phyloP scores from a whole-genome alignment of 805 yeast species.

The Yarrowia hollandica region DNA sequence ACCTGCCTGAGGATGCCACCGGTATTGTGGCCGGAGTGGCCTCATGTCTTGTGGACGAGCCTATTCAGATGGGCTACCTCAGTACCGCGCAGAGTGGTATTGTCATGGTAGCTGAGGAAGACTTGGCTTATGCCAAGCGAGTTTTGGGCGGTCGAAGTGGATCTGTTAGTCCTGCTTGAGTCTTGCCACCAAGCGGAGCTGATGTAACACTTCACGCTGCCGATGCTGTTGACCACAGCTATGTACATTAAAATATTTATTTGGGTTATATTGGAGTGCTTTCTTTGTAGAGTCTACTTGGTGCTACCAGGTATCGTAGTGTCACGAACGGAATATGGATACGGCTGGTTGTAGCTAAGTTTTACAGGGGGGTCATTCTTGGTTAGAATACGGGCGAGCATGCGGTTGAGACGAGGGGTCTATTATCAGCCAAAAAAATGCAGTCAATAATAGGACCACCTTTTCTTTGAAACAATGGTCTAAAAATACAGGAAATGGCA shows the following conservation, averaged over 20 bases:
- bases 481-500: too few relatives aligned
- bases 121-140: constrained; percentile 33
- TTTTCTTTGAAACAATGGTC: too few relatives aligned
- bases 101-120: constrained; percentile 58
- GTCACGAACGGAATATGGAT: too few relatives aligned
- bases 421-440: too few relatives aligned
- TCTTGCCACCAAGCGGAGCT: constrained; percentile 16
- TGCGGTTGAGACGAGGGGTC: too few relatives aligned
- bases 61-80: constrained; percentile 55
- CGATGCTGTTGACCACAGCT: constrained; percentile 2
- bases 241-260: constrained; percentile 26
- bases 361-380: too few relatives aligned
- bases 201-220: too few relatives aligned
- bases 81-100: constrained; percentile 62
- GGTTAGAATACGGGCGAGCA: too few relatives aligned
- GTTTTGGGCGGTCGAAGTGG: constrained; percentile 15
- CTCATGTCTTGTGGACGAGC: constrained; percentile 46
- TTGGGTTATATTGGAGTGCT: neutral
- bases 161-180: neutral
- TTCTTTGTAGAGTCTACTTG: too few relatives aligned
- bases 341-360: too few relatives aligned
- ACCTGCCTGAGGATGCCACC: constrained; percentile 57
- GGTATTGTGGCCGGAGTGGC: constrained; percentile 72
- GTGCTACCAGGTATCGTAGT: too few relatives aligned
- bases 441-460: too few relatives aligned